These are phyloP conservation scores for Diphasiastrum complanatum DNA, from an alignment of 83 land plant genomes.

Conservation along the genomic window DNA sequence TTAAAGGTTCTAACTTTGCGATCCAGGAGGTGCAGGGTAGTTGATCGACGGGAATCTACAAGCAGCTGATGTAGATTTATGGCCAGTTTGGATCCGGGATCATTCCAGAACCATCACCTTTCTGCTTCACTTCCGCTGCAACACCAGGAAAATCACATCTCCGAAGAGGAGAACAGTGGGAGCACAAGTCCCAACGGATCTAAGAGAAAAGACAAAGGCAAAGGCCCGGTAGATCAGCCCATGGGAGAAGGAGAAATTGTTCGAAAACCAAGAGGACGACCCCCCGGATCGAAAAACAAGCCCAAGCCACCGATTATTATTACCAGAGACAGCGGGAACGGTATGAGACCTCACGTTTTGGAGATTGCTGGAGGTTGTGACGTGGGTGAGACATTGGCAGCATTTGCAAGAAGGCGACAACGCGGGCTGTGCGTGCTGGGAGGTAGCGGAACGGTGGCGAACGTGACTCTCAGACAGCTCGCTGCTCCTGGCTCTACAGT, in stretches of 20 bases:
- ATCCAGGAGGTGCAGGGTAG: too few species aligned
- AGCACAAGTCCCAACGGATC: neutral
- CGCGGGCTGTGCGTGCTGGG: constrained; percentile 10
- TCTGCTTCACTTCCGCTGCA: too few species aligned
- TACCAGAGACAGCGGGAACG: constrained; percentile 15
- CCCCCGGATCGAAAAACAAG: constrained; percentile 15
- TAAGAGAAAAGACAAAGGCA: neutral
- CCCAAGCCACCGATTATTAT: constrained; percentile 18
- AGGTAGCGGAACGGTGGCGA: constrained; percentile 16
- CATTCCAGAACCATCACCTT: too few species aligned
- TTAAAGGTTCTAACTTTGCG: too few species aligned
- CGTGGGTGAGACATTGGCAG: constrained; percentile 14
- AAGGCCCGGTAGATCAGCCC: neutral
- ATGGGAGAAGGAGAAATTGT: constrained; percentile 15
- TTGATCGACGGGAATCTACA: too few species aligned
- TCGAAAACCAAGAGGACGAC: constrained; percentile 11
- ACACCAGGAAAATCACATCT: too few species aligned
- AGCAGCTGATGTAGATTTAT: too few species aligned
- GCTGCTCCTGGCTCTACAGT: too few species aligned
- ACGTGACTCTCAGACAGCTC: constrained; percentile 12
- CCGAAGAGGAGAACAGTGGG: constrained; percentile 12
- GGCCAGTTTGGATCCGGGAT: too few species aligned
- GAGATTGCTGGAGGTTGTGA: constrained; percentile 20
- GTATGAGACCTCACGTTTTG: constrained; percentile 10
- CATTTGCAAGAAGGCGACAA: constrained; percentile 11